Conservation (phyloP, 2,329 filamentous ascomycete genomes). For the Orbilia brochopaga region DNA sequence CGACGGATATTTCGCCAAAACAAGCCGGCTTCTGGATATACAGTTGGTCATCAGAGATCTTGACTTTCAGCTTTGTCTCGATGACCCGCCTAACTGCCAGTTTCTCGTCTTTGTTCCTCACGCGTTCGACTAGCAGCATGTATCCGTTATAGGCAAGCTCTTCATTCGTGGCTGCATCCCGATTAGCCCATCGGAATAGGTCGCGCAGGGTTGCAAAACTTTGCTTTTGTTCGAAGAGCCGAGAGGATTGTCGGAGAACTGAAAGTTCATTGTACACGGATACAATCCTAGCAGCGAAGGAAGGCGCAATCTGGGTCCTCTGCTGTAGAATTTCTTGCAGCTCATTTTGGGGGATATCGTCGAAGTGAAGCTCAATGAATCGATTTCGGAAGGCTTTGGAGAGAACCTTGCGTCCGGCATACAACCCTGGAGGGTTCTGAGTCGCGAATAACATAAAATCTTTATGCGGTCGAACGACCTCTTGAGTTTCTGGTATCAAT, state of each 20-base stretch:
- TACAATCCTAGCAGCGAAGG: constrained; percentile 89
- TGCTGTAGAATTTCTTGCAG: constrained; percentile 88
- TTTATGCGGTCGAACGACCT: constrained; percentile 86
- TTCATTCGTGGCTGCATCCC: constrained; percentile 82
- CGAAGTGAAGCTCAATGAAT: constrained; percentile 95
- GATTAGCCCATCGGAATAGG: constrained; percentile 90
- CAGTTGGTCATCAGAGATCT: constrained; percentile 73
- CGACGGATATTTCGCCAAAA: constrained; percentile 46
- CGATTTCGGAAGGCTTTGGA: constrained; percentile 95
- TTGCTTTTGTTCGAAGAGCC: constrained; percentile 95
- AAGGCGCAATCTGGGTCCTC: constrained; percentile 85
- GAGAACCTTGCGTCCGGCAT: constrained; percentile 90
- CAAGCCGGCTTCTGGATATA: constrained; percentile 63
- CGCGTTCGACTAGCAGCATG: constrained; percentile 93
- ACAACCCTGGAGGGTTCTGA: constrained; percentile 93
- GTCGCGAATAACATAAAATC: constrained; percentile 99
- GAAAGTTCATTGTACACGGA: constrained; percentile 93
- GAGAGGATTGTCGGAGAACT: constrained; percentile 81
- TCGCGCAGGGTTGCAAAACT: constrained; percentile 96
- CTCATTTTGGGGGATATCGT: constrained; percentile 95
- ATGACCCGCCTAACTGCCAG: constrained; percentile 83
- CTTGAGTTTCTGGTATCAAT: constrained; percentile 93
- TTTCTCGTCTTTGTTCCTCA: constrained; percentile 87
- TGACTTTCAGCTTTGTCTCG: constrained; percentile 86
- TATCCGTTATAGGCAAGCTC: constrained; percentile 91